A percentile compares a stretch with the other conserved stretches of the same genome.
Evolutionary conservation across 345 rosid species (phyloP).

Genomic region (Lepidium didymum): DNA sequence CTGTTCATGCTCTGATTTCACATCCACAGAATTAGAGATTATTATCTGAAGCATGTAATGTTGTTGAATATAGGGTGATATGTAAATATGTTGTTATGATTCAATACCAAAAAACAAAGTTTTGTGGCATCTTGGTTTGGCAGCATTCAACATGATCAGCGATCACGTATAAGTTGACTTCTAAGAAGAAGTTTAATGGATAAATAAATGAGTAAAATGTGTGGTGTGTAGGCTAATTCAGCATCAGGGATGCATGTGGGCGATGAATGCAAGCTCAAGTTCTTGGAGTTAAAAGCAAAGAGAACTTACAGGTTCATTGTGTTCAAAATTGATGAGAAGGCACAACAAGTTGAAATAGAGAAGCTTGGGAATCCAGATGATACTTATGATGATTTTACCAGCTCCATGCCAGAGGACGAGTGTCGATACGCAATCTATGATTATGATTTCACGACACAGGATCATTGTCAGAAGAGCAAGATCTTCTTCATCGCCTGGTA

Average conservation of each 20-base stretch:
- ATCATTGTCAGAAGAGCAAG: conserved; percentile 75
- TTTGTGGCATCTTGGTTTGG: neutral
- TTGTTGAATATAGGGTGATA: neutral
- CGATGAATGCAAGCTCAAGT: conserved; percentile 67
- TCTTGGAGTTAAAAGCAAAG: conserved; percentile 61
- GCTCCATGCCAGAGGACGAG: conserved; percentile 45
- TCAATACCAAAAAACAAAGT: neutral
- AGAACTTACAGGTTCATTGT: conserved; percentile 60
- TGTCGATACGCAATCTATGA: conserved; percentile 75
- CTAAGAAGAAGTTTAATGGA: neutral
- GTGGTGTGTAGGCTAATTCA: conserved; percentile 48
- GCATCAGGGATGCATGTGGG: conserved; percentile 67
- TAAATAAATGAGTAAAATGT: neutral
- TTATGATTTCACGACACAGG: conserved; percentile 61
- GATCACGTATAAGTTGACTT: no score
- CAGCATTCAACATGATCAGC: no score
- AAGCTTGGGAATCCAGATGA: conserved; percentile 48
- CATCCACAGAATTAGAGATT: neutral
- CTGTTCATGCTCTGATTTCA: neutral
- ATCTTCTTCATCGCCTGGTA: conserved; percentile 74
- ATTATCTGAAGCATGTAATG: neutral
- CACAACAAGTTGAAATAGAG: conserved; percentile 49
- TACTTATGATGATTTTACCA: conserved; percentile 51
- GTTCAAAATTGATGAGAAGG: conserved; percentile 61
- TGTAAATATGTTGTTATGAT: neutral